phyloP scores from a whole-genome alignment of 352 stramenopile genomes.

The Globisporangium cylindrosporum region DNA sequence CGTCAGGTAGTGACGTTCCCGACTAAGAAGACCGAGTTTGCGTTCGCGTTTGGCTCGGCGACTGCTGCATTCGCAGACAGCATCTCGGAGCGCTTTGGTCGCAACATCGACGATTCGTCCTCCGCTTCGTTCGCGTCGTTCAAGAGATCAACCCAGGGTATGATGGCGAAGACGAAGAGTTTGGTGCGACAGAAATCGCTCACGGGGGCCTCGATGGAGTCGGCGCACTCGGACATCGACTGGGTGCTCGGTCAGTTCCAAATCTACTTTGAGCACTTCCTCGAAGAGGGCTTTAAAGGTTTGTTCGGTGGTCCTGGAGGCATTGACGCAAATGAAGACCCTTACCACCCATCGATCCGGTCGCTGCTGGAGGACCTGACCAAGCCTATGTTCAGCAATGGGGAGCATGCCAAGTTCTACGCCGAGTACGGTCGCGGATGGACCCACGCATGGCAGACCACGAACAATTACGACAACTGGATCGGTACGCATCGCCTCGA shows the following conservation, averaged over 20 bases:
- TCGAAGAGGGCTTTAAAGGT: constrained; percentile 34
- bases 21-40: constrained; percentile 45
- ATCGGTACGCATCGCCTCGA: constrained; percentile 29
- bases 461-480: constrained; percentile 61
- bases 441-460: constrained; percentile 63
- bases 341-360: constrained; percentile 41
- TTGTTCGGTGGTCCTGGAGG: constrained; percentile 20
- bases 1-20: constrained; percentile 46
- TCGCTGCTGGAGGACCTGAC: constrained; percentile 54
- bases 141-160: background rate
- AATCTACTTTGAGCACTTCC: constrained; percentile 58
- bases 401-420: constrained; percentile 40
- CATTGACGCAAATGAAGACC: constrained; percentile 21
- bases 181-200: constrained; percentile 5
- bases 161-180: constrained; percentile 7
- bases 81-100: constrained; percentile 29
- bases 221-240: constrained; percentile 41
- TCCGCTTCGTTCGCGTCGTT: background rate
- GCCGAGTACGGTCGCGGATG: constrained; percentile 58
- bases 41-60: constrained; percentile 47
- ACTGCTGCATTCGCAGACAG: constrained; percentile 34
- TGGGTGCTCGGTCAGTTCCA: constrained; percentile 65
- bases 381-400: constrained; percentile 34
- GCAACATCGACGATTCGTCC: constrained; percentile 15
- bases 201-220: constrained; percentile 14